These are phyloP conservation scores for Parathielavia appendiculata DNA, from an alignment of 495 filamentous ascomycete species.

Conservation along the genomic window DNA sequence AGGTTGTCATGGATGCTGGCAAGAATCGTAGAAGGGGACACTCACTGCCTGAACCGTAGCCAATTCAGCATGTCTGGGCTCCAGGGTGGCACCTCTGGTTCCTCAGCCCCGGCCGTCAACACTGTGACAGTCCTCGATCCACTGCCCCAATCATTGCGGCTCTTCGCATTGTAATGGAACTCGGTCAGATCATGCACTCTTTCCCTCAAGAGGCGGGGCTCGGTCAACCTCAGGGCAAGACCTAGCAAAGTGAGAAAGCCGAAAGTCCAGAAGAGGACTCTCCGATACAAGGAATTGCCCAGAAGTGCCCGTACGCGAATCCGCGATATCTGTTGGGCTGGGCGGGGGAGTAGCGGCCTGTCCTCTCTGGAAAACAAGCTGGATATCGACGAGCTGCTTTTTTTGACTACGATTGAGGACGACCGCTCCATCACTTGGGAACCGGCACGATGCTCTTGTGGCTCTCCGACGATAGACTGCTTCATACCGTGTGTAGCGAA, in stretches of 20 bases:
- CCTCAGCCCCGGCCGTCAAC: not conserved
- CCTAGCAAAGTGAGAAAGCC: constrained; percentile 29
- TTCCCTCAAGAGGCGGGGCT: constrained; percentile 16
- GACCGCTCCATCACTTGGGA: constrained; percentile 21
- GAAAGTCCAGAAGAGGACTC: constrained; percentile 40
- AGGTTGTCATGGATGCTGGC: not conserved
- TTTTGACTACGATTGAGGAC: constrained; percentile 11
- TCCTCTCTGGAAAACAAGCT: constrained; percentile 20
- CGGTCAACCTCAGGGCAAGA: constrained; percentile 26
- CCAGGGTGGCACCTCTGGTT: constrained; percentile 14
- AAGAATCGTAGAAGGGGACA: not conserved
- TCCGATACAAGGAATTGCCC: constrained; percentile 40
- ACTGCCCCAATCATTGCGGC: not conserved
- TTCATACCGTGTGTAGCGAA: not conserved
- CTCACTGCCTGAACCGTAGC: constrained; percentile 44
- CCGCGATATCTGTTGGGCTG: constrained; percentile 14
- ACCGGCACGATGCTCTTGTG: not conserved
- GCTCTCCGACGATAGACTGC: constrained; percentile 5
- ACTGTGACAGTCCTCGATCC: not conserved
- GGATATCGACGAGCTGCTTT: constrained; percentile 21
- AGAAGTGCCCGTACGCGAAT: constrained; percentile 32
- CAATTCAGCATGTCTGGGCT: constrained; percentile 32
- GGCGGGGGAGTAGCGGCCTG: constrained; percentile 16
- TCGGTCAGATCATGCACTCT: constrained; percentile 31
- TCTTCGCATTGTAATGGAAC: constrained; percentile 8